Conservation (phyloP, 1,284 basidiomycete species). For the Puccinia coronata region DNA sequence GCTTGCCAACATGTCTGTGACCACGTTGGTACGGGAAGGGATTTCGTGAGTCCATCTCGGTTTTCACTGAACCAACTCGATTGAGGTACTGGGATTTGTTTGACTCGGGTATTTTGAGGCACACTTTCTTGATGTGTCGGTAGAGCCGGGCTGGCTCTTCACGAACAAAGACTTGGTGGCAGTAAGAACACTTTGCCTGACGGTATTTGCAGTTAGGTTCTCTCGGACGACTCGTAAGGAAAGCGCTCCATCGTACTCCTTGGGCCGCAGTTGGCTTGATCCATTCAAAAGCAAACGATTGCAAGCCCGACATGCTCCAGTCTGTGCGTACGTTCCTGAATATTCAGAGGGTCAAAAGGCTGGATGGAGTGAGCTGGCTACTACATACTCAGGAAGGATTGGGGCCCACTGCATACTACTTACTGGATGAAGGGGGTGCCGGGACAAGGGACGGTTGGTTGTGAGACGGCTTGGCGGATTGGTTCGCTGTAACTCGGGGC, state of each 20-base stretch:
- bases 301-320: too few relatives aligned
- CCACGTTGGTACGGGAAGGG: background rate
- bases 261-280: background rate
- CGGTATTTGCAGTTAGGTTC: background rate
- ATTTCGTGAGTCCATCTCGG: background rate
- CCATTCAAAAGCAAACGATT: too few relatives aligned
- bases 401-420: too few relatives aligned
- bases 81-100: background rate
- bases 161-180: background rate
- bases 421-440: too few relatives aligned
- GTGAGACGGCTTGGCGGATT: too few relatives aligned
- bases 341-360: too few relatives aligned
- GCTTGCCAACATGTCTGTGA: background rate
- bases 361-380: too few relatives aligned
- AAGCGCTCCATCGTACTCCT: constrained; percentile 13
- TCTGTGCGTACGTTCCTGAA: too few relatives aligned
- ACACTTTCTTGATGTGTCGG: constrained; percentile 7
- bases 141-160: background rate
- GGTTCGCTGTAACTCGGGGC: too few relatives aligned
- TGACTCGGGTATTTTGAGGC: background rate
- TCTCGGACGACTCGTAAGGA: background rate
- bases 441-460: too few relatives aligned
- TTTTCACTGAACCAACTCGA: background rate
- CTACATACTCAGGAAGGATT: too few relatives aligned
- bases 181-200: constrained; percentile 24